Conservation (phyloP, 306 rosid species). For the Prunus salicina region DNA sequence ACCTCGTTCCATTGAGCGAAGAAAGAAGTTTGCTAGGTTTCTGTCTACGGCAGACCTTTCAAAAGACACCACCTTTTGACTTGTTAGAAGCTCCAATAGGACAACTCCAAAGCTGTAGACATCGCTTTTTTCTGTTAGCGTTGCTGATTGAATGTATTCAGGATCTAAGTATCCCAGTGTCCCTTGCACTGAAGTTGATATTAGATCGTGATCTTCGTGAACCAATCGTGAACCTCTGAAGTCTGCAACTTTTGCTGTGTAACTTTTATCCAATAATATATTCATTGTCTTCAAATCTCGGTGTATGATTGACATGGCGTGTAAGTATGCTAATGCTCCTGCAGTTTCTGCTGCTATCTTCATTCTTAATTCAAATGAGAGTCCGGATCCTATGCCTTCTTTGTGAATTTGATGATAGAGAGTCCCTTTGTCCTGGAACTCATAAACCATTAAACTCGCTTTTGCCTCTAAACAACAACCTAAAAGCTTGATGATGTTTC, state of each 20-base stretch:
- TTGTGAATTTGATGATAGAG: not conserved
- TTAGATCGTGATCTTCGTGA: not conserved
- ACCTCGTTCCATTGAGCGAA: not conserved
- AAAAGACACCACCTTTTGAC: not conserved
- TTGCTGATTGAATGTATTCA: no score
- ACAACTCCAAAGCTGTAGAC: slow-evolving; percentile 26
- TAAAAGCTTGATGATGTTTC: not conserved
- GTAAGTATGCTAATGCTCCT: not conserved
- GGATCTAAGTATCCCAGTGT: not conserved
- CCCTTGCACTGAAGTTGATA: not conserved
- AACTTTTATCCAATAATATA: not conserved
- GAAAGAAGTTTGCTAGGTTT: not conserved
- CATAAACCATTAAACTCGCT: not conserved
- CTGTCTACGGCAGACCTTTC: not conserved
- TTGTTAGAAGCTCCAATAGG: slow-evolving; percentile 14
- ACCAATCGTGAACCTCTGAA: not conserved
- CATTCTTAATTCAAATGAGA: not conserved
- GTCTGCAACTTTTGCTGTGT: not conserved
- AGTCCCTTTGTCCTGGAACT: not conserved
- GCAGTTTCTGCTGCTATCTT: not conserved
- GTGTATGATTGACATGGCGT: not conserved
- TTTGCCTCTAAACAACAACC: not conserved
- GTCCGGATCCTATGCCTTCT: not conserved
- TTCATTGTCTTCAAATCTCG: not conserved
- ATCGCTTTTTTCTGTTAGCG: slow-evolving; percentile 6